Percentiles rank a stretch among this genome's conserved stretches.
These are phyloP conservation scores for Pleurotus ostreatus DNA, from an alignment of 768 basidiomycete genomes.

Conservation along the genomic window DNA sequence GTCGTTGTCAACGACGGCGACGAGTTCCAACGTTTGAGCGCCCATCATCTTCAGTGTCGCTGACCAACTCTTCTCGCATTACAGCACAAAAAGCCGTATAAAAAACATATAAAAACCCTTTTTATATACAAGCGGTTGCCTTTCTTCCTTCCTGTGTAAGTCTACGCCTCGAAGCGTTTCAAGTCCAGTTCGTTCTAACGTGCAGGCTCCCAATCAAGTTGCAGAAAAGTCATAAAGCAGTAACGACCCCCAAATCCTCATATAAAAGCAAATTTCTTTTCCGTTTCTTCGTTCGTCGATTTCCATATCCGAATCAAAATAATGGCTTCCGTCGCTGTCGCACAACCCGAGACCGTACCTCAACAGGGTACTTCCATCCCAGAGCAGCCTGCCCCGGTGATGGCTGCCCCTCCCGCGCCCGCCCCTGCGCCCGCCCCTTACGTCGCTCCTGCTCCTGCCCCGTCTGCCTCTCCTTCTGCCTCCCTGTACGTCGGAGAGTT, in stretches of 20 bases:
- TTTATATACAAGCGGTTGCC: slow-evolving; percentile 69
- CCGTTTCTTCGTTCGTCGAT: background rate
- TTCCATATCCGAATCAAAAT: slow-evolving; percentile 18
- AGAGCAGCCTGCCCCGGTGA: slow-evolving; percentile 36
- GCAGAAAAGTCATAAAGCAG: slow-evolving; percentile 86
- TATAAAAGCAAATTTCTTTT: slow-evolving; percentile 23
- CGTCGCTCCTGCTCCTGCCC: slow-evolving; percentile 52
- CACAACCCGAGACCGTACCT: slow-evolving; percentile 49
- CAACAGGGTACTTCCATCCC: slow-evolving; percentile 21
- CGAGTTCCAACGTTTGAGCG: no score
- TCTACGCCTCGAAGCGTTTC: slow-evolving; percentile 12
- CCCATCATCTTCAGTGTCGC: slow-evolving; percentile 12
- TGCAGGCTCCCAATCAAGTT: slow-evolving; percentile 29
- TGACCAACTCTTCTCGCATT: slow-evolving; percentile 12
- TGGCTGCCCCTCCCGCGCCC: slow-evolving; percentile 40
- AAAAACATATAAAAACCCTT: slow-evolving; percentile 64
- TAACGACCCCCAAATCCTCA: slow-evolving; percentile 71
- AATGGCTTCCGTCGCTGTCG: slow-evolving; percentile 59
- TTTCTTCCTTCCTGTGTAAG: slow-evolving; percentile 65
- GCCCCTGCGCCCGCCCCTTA: slow-evolving; percentile 49
- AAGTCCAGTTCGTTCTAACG: slow-evolving; percentile 2
- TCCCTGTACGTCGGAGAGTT: slow-evolving; percentile 99
- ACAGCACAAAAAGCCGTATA: slow-evolving; percentile 59
- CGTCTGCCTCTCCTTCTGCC: slow-evolving; percentile 69
- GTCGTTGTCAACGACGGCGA: background rate